A percentile compares a stretch with the other conserved stretches of the same genome.
Conservation (phyloP, 2,329 filamentous ascomycete genomes). For the Aspergillus arachidicola region DNA sequence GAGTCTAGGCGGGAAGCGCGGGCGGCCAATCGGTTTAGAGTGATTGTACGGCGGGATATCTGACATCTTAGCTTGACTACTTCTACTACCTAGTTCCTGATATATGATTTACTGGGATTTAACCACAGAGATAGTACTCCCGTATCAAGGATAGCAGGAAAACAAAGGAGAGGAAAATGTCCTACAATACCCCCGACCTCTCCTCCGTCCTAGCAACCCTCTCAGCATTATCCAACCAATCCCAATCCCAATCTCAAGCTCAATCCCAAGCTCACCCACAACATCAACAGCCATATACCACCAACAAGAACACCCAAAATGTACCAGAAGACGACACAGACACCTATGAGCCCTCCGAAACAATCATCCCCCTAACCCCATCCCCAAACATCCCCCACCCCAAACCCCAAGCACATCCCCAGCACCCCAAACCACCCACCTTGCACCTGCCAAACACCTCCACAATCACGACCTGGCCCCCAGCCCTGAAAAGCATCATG, state of each 20-base stretch:
- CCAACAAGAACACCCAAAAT: not conserved
- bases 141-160: not conserved
- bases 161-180: not conserved
- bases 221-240: conserved; percentile 32
- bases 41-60: not conserved
- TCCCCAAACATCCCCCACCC: not conserved
- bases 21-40: not conserved
- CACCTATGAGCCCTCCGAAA: not conserved
- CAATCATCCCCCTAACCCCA: not conserved
- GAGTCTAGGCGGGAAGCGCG: not conserved
- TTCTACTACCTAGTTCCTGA: no score
- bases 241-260: not conserved
- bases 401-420: conserved; percentile 1
- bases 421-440: conserved; percentile 7
- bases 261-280: conserved; percentile 1
- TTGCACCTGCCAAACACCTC: conserved; percentile 41
- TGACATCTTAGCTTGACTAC: not conserved
- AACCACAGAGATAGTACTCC: no score
- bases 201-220: conserved; percentile 46
- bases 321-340: not conserved
- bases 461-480: conserved; percentile 55
- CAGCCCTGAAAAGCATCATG: conserved; percentile 55
- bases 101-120: not conserved
- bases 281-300: not conserved
- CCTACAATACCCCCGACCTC: conserved; percentile 39